A percentile compares a stretch with the other conserved stretches of the same genome.
These are phyloP conservation scores for Venturia carpophila DNA, from an alignment of 2,329 filamentous ascomycete species.

Conservation along the genomic window DNA sequence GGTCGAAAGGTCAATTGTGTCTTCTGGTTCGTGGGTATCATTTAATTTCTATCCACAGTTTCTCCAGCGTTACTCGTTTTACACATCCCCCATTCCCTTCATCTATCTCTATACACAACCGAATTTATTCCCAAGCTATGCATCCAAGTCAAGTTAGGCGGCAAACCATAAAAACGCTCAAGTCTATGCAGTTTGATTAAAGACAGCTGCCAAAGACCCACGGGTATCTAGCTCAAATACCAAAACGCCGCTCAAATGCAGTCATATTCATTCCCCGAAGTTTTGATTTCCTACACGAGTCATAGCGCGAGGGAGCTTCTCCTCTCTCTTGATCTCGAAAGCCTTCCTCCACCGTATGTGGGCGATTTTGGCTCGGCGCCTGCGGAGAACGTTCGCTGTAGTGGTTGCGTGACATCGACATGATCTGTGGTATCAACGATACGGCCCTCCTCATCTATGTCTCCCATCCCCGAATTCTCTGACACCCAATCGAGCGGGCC, in stretches of 20 bases:
- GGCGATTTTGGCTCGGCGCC: not conserved
- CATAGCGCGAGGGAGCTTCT: not conserved
- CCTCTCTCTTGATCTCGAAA: not conserved
- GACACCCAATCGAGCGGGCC: conserved; percentile 7
- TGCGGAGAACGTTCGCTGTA: not conserved
- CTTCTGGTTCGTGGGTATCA: not conserved
- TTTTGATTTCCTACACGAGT: not conserved
- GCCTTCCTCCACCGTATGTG: not conserved
- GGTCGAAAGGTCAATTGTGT: not conserved
- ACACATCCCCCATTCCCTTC: not conserved
- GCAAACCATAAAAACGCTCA: not conserved
- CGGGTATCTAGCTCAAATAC: conserved; percentile 7
- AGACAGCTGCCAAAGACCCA: not conserved
- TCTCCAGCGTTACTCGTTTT: not conserved
- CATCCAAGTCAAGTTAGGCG: not conserved
- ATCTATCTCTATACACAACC: not conserved
- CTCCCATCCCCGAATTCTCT: not conserved
- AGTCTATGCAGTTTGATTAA: not conserved
- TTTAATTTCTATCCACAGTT: not conserved
- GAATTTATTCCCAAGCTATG: not conserved
- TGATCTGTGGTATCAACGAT: not conserved
- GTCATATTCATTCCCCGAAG: not conserved
- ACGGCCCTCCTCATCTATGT: not conserved
- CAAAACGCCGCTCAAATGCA: conserved; percentile 4
- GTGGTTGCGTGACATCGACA: not conserved